Conservation (phyloP, 164 flowering plant genomes). For the Santalum album region DNA sequence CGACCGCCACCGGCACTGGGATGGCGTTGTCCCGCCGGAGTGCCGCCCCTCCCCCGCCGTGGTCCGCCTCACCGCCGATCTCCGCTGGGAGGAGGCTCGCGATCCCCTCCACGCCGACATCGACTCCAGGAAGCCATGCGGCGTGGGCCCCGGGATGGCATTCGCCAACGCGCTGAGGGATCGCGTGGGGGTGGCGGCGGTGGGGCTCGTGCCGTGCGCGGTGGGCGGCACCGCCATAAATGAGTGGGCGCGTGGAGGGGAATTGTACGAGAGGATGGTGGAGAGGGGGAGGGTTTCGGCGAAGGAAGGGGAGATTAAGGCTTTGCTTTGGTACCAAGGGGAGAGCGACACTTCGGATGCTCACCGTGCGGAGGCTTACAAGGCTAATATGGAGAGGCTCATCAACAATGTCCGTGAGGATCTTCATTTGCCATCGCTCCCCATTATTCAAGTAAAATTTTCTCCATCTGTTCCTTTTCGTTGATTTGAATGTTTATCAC, state of each 20-base stretch:
- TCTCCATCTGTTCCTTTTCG: not conserved
- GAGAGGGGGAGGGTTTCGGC: conserved; percentile 45
- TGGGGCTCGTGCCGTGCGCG: conserved; percentile 76
- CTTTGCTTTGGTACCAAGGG: conserved; percentile 80
- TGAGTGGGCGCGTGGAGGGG: conserved; percentile 73
- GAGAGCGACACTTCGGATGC: conserved; percentile 56
- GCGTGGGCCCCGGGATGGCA: conserved; percentile 83
- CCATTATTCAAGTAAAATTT: conserved; percentile 57
- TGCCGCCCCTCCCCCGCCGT: conserved; percentile 36
- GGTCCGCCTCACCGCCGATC: conserved; percentile 54
- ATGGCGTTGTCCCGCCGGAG: conserved; percentile 47
- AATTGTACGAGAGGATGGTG: conserved; percentile 67
- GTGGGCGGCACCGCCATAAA: conserved; percentile 80
- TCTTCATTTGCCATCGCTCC: conserved; percentile 50
- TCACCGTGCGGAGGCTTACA: conserved; percentile 46
- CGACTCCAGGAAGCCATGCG: conserved; percentile 62
- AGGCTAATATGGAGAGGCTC: conserved; percentile 50
- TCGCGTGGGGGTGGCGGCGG: conserved; percentile 6
- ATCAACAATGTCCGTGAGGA: conserved; percentile 50
- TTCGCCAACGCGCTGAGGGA: conserved; percentile 54
- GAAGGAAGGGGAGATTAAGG: conserved; percentile 42
- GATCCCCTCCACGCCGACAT: conserved; percentile 89
- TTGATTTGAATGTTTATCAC: no score
- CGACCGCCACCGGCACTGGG: conserved; percentile 29
- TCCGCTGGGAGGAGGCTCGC: conserved; percentile 55